Evolutionary conservation across 192 early-diverging fungal genomes (phyloP), one percentile per base, ranked within the genome.

Genomic region (Coemansia sp.): DNA sequence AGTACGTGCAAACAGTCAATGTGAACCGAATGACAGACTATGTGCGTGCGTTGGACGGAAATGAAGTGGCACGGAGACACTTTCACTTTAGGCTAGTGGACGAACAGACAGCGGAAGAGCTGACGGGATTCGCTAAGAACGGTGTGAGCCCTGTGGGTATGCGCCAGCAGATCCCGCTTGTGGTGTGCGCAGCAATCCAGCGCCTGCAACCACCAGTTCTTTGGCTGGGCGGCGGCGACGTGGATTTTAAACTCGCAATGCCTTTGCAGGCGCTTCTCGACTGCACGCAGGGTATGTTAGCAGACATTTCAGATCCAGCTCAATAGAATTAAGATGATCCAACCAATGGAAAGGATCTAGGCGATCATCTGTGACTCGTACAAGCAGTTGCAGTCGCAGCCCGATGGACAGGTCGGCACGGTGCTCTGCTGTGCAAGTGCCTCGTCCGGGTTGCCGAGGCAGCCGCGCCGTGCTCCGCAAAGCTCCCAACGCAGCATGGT

Each of bases 191-290:
- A 54, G 68, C 77, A 18, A 87, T 93, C 25, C 60, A 74, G 0
- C 70, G 73, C 53, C 70, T 94, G 18, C 60, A 56, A 50, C 93
- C 93, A 1, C 82, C 85, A 1, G 71, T 96, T 5, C 69, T 92
- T 16, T 93, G 78, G 69, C 68, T 93, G 10, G 94, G 94, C 21
- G 91, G 88, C 26, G 94, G 94, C 0, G 88, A 94, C 78, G 58
- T 88, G 1, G 92, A 96, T 61, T 96, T 88, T 87, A 96, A 96
- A 74, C 78, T 94, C 24, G 85, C 88, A 7, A 56, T 92, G 22
- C 84, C 89, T 19, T 73, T 88, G 0, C 64, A 84, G 7, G 56
- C 56, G n/a, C 90, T 94, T 60, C 71, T 92, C 14, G 53, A 83
- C 7, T 58, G 64, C 1, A 69, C 74, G 3, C 19, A 32, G 14